Percentiles rank a stretch among this genome's conserved stretches.
These are phyloP conservation scores for Umbellularia californica DNA, from an alignment of 164 flowering plant species.

Conservation along the genomic window DNA sequence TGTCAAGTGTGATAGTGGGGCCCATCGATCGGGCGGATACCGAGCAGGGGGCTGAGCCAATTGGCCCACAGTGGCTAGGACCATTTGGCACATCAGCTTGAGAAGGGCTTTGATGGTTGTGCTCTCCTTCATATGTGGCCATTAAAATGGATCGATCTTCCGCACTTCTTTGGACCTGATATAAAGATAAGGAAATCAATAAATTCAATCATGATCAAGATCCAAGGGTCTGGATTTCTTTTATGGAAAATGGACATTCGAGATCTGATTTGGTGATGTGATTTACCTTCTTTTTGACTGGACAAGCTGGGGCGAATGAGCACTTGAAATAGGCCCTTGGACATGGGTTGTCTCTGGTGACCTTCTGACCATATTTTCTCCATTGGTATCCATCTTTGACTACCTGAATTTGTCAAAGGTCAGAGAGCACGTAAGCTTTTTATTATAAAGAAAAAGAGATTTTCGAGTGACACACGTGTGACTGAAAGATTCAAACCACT, in stretches of 20 bases:
- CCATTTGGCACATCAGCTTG: conserved; percentile 23
- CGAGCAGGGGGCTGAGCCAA: conserved; percentile 28
- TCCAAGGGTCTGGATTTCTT: not conserved
- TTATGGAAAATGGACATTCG: not conserved
- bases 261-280: not conserved
- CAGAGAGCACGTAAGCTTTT: no score
- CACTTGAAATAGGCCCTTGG: conserved; percentile 40
- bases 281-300: conserved; percentile 34
- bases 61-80: conserved; percentile 17
- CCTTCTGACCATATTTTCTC: conserved; percentile 41
- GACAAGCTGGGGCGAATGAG: conserved; percentile 30
- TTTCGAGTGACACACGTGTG: no score
- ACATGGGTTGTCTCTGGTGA: conserved; percentile 35
- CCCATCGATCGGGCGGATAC: not conserved
- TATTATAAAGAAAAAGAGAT: no score
- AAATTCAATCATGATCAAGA: not conserved
- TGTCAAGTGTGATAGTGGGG: conserved; percentile 33
- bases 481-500: no score
- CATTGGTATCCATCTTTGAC: conserved; percentile 37
- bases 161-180: conserved; percentile 69
- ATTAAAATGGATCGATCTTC: conserved; percentile 58
- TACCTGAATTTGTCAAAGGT: conserved; percentile 8
- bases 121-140: conserved; percentile 79
- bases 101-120: conserved; percentile 47
- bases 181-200: not conserved